A percentile compares a stretch with the other conserved stretches of the same genome.
Evolutionary conservation across 352 stramenopile species (phyloP).

Genomic region (Phytophthora europaea): DNA sequence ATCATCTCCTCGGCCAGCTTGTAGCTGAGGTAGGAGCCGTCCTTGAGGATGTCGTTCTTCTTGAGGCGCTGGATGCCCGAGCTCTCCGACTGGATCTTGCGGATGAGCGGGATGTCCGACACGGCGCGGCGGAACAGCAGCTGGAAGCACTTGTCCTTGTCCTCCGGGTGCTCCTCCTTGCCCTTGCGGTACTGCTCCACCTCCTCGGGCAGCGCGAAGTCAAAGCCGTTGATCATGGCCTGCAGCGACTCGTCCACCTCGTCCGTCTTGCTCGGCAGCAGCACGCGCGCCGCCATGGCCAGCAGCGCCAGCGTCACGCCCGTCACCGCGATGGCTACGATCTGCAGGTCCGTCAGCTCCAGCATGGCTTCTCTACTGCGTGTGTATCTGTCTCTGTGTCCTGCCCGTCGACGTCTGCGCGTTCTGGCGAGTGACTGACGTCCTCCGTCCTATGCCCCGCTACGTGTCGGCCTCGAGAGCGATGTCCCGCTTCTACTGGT

Average conservation of each 20-base stretch:
- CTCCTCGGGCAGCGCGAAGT: conserved; percentile 87
- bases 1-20: conserved; percentile 91
- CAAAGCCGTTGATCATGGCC: conserved; percentile 92
- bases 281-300: conserved; percentile 69
- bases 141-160: conserved; percentile 81
- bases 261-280: conserved; percentile 76
- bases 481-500: not conserved
- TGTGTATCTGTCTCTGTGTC: conserved; percentile 17
- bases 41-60: conserved; percentile 91
- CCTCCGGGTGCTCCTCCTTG: conserved; percentile 70
- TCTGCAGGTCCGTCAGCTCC: conserved; percentile 78
- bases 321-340: conserved; percentile 73
- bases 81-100: conserved; percentile 90
- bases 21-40: conserved; percentile 90
- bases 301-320: conserved; percentile 67
- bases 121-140: conserved; percentile 87
- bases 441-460: conserved; percentile 21
- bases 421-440: conserved; percentile 31
- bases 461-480: conserved; percentile 43
- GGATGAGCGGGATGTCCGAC: conserved; percentile 87
- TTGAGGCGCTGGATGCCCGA: conserved; percentile 86
- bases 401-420: not conserved
- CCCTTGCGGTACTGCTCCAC: conserved; percentile 82
- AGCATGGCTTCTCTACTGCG: conserved; percentile 20
- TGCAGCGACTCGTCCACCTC: conserved; percentile 85